Evolutionary conservation across 352 stramenopile genomes (phyloP), one percentile per base, ranked within the genome.

Genomic region (Phytophthora sp.): DNA sequence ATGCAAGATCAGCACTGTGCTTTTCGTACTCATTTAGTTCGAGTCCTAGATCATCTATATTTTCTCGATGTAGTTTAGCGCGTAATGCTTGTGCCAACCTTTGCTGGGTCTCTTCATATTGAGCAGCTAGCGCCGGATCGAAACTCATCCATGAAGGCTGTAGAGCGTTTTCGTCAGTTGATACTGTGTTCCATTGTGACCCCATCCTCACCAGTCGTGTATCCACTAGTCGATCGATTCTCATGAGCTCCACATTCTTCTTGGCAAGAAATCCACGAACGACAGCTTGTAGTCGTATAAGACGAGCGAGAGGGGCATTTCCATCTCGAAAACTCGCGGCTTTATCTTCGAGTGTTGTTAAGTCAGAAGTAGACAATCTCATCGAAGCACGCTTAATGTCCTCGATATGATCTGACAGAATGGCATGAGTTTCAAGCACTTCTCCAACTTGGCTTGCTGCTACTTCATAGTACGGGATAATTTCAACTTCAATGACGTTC

Each of bases 141-240:
- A 64, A 51, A n/a, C 23, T 69, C 39, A 68, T 72, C 63, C 54
- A 68, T n/a, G 64, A 76, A 56, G 52, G 55, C 1, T 53, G 46
- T 9, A 63, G 36, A 26, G 44, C 8, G 9, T 58, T 61, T 7
- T 47, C 16, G 7, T 27, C 44, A 1, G 18, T 53, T 15, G 49
- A 16, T n/a, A 5, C 27, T 56, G 36, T 26, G 16, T 36, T 52
- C 23, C 20, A 20, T 24, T 45, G n/a, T 18, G 38, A 54, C 13
- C 44, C 30, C 57, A 80, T 76, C 16, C 71, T 64, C 35, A 79
- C 41, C 0, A 91, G 35, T 49, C 81, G 65, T 31, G 69, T 54
- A 36, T 88, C 79, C 9, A 90, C 59, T 0, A 93, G 71, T 7
- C 56, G 76, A 49, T 90, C 82, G 33, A 91, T 76, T 42, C 79